Percentiles rank a stretch among this genome's conserved stretches.
These are phyloP conservation scores for Dictyostelium intermedium DNA, from an alignment of 78 protist species.

Conservation along the genomic window DNA sequence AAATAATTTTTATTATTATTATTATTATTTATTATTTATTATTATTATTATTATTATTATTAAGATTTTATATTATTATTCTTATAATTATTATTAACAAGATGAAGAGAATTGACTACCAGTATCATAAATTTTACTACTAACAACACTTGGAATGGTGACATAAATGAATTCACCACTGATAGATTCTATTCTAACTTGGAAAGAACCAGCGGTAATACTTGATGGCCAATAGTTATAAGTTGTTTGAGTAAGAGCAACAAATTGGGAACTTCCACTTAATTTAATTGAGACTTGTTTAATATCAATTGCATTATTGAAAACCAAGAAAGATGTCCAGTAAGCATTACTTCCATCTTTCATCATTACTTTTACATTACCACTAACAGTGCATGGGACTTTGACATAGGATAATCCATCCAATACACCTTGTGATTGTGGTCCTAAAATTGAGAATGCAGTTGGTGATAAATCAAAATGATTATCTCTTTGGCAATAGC, in stretches of 20 bases:
- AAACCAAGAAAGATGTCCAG: conserved; percentile 38
- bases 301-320: background rate
- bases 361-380: background rate
- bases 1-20: no score
- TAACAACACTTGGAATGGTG: background rate
- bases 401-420: background rate
- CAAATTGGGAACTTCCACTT: background rate
- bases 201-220: background rate
- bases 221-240: conserved; percentile 30
- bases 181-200: conserved; percentile 11
- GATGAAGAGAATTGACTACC: background rate
- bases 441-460: conserved; percentile 2
- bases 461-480: conserved; percentile 46
- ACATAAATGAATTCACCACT: background rate
- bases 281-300: background rate
- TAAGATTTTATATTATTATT: no score
- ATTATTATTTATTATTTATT: no score
- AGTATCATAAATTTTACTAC: background rate
- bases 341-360: conserved; percentile 24
- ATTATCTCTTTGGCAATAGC: background rate
- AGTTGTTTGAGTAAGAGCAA: background rate
- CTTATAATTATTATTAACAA: background rate
- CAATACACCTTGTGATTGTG: background rate
- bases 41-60: no score
- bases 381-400: background rate